phyloP scores from a whole-genome alignment of 2,329 filamentous ascomycete genomes.

The Aspergillus tamarii region DNA sequence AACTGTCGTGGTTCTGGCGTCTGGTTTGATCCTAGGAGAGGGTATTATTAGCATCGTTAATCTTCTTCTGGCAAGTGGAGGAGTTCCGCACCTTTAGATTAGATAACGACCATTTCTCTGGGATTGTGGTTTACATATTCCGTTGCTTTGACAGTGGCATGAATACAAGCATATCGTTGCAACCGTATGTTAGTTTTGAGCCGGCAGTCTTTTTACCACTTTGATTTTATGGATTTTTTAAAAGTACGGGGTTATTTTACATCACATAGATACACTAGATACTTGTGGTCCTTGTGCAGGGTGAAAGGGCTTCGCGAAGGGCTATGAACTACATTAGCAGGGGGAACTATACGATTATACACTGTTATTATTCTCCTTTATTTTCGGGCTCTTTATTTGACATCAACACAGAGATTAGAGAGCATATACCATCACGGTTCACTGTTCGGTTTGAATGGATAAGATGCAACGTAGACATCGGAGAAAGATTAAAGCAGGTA shows the following conservation, averaged over 20 bases:
- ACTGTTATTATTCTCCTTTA: neutral
- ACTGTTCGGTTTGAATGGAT: slow-evolving; percentile 5
- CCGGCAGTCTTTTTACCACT: neutral
- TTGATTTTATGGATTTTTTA: neutral
- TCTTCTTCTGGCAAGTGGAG: slow-evolving; percentile 74
- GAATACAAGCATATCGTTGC: neutral
- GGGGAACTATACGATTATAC: neutral
- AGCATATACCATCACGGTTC: neutral
- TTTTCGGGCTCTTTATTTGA: neutral
- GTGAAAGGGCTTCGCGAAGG: neutral
- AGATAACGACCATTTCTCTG: neutral
- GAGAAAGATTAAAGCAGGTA: neutral
- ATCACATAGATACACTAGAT: neutral
- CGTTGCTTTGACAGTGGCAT: neutral
- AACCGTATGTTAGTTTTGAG: neutral
- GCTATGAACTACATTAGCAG: neutral
- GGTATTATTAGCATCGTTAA: slow-evolving; percentile 92
- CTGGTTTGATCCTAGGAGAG: slow-evolving; percentile 88
- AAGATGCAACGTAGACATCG: neutral
- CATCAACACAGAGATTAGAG: neutral
- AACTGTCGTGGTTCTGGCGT: slow-evolving; percentile 84
- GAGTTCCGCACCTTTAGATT: slow-evolving; percentile 70
- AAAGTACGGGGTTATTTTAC: neutral
- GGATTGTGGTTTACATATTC: neutral
- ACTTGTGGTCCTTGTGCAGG: neutral